Base-by-base conservation (phyloP, 1,284 basidiomycete species). In the Trichosporon ovoides region DNA sequence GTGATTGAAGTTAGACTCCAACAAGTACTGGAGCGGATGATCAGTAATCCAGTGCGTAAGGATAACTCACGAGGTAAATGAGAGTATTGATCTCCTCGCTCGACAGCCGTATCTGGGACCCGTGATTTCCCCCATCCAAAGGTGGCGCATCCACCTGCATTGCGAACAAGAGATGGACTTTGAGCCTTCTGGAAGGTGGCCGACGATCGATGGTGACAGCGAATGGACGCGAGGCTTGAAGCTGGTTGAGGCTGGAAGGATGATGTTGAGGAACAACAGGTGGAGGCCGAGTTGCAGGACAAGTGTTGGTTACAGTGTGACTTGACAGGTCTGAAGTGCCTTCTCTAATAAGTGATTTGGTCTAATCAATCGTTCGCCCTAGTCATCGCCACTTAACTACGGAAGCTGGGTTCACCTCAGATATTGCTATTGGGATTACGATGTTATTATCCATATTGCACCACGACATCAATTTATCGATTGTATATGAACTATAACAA, bases 41-140 rank as follows among this genome's bases (percentile, higher is more conserved):
- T 48, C 24, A 51, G 31, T 19, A 56, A 31, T 28, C 37, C 38
- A 31, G 28, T 11, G 34, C 18, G 18, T 1, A 3, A 3, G 14
- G 1, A 31, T 20, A 20, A 22, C 73, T 50, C 46, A 74, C 73
- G 3, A 72, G 62, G 57, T 77, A 76, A 24, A 77, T 70, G 31
- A 77, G 58, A 28, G 73, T 72, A 59, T 77, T 77, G 46, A 77
- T 70, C 63, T 76, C 75, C 7, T 72, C 69, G 56, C 70, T 72
- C 9, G 64, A 68, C 31, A 74, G 40, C 43, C 70, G 66, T 28
- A 71, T 58, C 2, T 56, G 60, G 59, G 66, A 52, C 20, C 62
- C n/a, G 48, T 52, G 56, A 61, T 59, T 28, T 16, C 24, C 46
- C 6, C 46, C 38, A 16, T 22, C 34, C 13, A 19, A 1, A 38